Base-by-base conservation (phyloP, 352 stramenopile species). In the Globisporangium radiosum region DNA sequence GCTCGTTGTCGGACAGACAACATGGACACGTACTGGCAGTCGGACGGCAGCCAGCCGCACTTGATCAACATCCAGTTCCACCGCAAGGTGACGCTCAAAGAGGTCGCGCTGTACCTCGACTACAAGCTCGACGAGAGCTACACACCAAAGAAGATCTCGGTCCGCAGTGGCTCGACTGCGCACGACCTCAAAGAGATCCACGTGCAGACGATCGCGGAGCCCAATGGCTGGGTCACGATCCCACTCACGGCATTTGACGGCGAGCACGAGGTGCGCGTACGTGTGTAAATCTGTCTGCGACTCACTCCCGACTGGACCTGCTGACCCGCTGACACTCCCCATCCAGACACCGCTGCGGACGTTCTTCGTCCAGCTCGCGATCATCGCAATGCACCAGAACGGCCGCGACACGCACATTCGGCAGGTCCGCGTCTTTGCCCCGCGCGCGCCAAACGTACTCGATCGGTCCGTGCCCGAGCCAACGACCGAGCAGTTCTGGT, bases 371-470 rank as follows among this genome's bases (percentile, higher is more conserved):
- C 96, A 99, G 65, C 96, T 99, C 54, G 93, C 89, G 37, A 88
- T 99, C 55, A 70, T 97, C 7, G 89, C 88, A 17, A 99, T 99
- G 96, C 96, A 99, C 71, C 96, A 99, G 75, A 99, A 99, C 75
- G 97, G 96, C 38, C 76, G 92, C 36, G 96, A 98, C 65, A 98
- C 94, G 10, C 95, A 98, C 63, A 92, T 98, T 36, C 85, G 96
- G 36, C 94, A 98, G 55, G 81, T 97, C 42, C 97, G 96, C 57
- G 73, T 98, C 50, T 98, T 87, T 67, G 81, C 91, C 15, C 88
- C 91, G 14, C 70, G 90, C 5, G 70, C 89, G 60, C 36, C 63
- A 25, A 81, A 75, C 25, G 60, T 72, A 15, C 59, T 92, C 9
- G 76, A 85, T 59, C 76, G 67, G 57, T 75, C 62, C 4, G 61